Evolutionary conservation across 768 basidiomycete genomes (phyloP).

Genomic region (Auricularia cornea): DNA sequence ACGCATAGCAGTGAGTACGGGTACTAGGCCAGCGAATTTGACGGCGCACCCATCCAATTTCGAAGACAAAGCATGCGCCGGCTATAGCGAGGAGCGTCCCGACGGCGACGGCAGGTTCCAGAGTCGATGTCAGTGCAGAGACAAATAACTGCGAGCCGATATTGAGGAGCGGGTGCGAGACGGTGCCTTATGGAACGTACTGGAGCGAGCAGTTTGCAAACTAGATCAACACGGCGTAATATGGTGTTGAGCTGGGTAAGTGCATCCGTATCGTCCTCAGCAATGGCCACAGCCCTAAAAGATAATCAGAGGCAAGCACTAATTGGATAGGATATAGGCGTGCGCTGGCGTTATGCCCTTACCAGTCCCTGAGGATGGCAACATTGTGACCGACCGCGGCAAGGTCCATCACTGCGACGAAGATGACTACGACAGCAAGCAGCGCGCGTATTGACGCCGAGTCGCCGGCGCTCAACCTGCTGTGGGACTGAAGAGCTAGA

Average conservation of each 20-base stretch:
- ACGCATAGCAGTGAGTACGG: constrained; percentile 3
- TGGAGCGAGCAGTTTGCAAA: constrained; percentile 42
- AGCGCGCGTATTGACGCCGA: constrained; percentile 19
- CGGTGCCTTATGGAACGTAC: too few relatives aligned
- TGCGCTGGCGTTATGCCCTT: neutral
- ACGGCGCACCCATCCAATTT: constrained; percentile 25
- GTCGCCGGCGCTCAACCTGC: constrained; percentile 1
- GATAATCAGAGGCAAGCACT: neutral
- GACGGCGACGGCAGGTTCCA: constrained; percentile 26
- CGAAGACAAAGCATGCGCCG: constrained; percentile 30
- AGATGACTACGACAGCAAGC: constrained; percentile 27
- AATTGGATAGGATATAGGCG: neutral
- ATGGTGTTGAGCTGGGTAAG: constrained; percentile 37
- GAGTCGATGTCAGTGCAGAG: constrained; percentile 33
- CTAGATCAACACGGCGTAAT: constrained; percentile 30
- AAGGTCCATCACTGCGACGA: constrained; percentile 29
- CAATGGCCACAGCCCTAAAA: constrained; percentile 31
- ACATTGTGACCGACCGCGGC: constrained; percentile 36
- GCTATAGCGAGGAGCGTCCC: constrained; percentile 28
- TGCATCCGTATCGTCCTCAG: constrained; percentile 21
- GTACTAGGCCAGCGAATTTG: too few relatives aligned
- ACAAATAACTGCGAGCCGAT: constrained; percentile 29
- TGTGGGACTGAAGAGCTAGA: constrained; percentile 4
- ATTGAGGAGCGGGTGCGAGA: neutral
- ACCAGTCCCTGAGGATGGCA: constrained; percentile 44